Base-by-base conservation (phyloP, 1,139 yeast species). In the Pichia sp. region DNA sequence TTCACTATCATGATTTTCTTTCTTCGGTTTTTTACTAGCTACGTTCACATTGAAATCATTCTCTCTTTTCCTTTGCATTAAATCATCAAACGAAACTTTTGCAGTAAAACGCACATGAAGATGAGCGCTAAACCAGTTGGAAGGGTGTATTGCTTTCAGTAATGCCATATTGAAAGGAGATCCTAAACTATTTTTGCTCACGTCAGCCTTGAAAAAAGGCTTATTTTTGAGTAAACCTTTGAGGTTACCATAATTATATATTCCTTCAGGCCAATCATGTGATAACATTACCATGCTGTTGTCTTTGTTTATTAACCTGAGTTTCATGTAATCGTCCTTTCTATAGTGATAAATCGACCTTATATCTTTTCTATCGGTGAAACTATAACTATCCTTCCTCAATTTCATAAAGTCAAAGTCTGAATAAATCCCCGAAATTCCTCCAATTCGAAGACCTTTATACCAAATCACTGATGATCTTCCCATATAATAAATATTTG, bases 201-300 rank as follows among this genome's bases (percentile, higher is more conserved):
- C 71, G 58, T 91, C 97, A 1, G 56, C 54, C 46, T 64, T 67
- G 56, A 91, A 84, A 54, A 71, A 84, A 0, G 83, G 86, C 58
- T 93, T 91, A 20, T 53, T 49, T 22, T 57, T 59, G 23, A 91
- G 52, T 15, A 91, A 62, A 28, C 52, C 48, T 0, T 56, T 45
- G 10, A 68, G 34, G 53, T 84, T 61, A 0, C 97, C 98, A 56
- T 72, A 63, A 15, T 75, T 64, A 36, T 73, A 84, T 15, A 88
- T 78, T 3, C 85, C 85, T 36, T 71, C 77, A 0, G 99, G 99
- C 99, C 99, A 91, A 62, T 91, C 99, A 59, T 91, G 99, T 35
- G 84, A 74, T 43, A 89, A 47, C 54, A 82, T 64, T 1, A 84
- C 58, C 53, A 53, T 45, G 11, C 46, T 39, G 26, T 51, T 48